These are phyloP conservation scores for Glebionis coronaria DNA, from an alignment of 129 eudicot genomes.

Conservation along the genomic window DNA sequence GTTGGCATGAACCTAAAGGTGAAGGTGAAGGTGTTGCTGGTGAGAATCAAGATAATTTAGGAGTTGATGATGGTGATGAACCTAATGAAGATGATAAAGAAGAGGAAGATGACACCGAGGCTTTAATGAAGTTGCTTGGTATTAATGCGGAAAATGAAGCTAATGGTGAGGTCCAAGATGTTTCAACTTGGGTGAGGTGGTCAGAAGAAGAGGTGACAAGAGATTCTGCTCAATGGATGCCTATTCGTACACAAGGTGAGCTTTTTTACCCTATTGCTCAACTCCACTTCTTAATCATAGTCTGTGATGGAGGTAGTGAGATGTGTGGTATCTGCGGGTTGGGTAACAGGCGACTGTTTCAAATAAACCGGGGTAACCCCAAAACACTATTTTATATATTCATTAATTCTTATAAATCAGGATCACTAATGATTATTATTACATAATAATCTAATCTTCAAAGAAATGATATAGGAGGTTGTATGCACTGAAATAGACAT, in stretches of 20 bases:
- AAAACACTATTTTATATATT: background rate
- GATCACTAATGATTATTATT: too few species aligned
- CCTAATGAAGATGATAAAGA: constrained; percentile 36
- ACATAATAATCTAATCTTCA: background rate
- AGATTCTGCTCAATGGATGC: constrained; percentile 83
- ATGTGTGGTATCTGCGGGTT: background rate
- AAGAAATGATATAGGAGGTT: constrained; percentile 14
- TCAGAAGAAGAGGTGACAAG: constrained; percentile 72
- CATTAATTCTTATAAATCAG: too few species aligned
- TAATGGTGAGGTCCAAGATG: constrained; percentile 57
- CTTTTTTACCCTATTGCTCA: constrained; percentile 12
- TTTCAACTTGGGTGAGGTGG: constrained; percentile 80
- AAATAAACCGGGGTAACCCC: background rate
- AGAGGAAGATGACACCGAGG: constrained; percentile 67
- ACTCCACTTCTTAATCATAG: constrained; percentile 12
- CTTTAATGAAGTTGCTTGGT: constrained; percentile 81
- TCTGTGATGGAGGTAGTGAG: constrained; percentile 13
- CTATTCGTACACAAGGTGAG: constrained; percentile 63
- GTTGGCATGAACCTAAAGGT: constrained; percentile 71
- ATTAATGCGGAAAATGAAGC: constrained; percentile 71
- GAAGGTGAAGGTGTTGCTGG: constrained; percentile 27
- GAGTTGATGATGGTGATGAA: constrained; percentile 43
- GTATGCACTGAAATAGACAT: background rate
- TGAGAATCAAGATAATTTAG: constrained; percentile 21
- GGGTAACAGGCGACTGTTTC: background rate